phyloP scores from a whole-genome alignment of 1,284 basidiomycete species.

The Sporisorium sorghi region DNA sequence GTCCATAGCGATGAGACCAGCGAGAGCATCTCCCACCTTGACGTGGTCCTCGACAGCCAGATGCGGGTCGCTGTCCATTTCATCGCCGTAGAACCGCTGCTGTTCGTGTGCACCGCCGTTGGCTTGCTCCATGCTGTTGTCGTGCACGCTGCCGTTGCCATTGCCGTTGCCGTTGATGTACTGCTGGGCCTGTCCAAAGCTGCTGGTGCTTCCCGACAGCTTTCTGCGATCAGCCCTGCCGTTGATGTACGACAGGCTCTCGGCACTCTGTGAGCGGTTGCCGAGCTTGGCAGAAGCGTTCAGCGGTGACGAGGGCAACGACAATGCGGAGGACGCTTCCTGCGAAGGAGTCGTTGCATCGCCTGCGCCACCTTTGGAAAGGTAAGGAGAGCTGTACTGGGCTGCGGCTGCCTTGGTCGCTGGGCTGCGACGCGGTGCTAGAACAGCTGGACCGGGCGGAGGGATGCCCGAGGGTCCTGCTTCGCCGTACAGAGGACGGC shows the following conservation, averaged over 20 bases:
- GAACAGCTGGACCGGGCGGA: constrained; percentile 45
- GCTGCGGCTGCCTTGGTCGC: constrained; percentile 37
- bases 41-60: constrained; percentile 45
- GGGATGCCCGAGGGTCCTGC: constrained; percentile 45
- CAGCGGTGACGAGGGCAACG: constrained; percentile 43
- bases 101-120: constrained; percentile 14
- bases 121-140: constrained; percentile 12
- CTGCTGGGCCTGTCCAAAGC: constrained; percentile 5
- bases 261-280: constrained; percentile 57
- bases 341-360: constrained; percentile 22
- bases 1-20: constrained; percentile 65
- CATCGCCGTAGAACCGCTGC: constrained; percentile 38
- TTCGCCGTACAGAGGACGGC: constrained; percentile 42
- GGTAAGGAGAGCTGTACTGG: constrained; percentile 51
- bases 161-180: constrained; percentile 25
- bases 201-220: constrained; percentile 18
- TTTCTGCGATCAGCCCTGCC: constrained; percentile 34
- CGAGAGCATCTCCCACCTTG: constrained; percentile 59
- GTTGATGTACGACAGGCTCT: constrained; percentile 51
- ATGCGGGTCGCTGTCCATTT: constrained; percentile 31
- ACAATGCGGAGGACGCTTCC: constrained; percentile 21
- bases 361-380: constrained; percentile 9
- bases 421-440: constrained; percentile 40
- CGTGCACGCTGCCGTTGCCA: constrained; percentile 18
- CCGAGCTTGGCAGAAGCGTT: constrained; percentile 32